Conservation (phyloP, 2,329 filamentous ascomycete genomes). For the Penicillium palitans region DNA sequence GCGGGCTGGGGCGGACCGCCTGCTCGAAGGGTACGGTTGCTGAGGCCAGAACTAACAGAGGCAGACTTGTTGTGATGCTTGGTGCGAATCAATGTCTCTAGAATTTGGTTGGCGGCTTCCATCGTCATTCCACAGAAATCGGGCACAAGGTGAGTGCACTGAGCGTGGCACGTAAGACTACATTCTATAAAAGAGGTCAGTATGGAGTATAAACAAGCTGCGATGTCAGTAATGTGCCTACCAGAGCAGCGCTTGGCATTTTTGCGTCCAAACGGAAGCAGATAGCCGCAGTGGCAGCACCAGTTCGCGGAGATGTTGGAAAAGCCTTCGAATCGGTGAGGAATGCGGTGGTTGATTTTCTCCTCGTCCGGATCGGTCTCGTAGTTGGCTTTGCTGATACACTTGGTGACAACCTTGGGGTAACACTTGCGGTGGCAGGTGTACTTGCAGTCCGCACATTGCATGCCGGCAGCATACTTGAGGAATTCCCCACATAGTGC, state of each 20-base stretch:
- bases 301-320: constrained; percentile 98
- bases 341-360: constrained; percentile 99
- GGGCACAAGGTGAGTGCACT: constrained; percentile 91
- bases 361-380: constrained; percentile 98
- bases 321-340: constrained; percentile 94
- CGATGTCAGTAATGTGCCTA: constrained; percentile 41
- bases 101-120: constrained; percentile 91
- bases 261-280: constrained; percentile 91
- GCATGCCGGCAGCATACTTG: constrained; percentile 98
- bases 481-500: constrained; percentile 96
- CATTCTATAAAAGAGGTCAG: constrained; percentile 65
- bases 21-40: constrained; percentile 66
- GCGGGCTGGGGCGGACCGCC: constrained; percentile 46
- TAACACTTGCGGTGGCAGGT: constrained; percentile 99
- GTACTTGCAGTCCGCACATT: constrained; percentile 99
- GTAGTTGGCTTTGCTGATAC: constrained; percentile 98
- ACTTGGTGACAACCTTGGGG: constrained; percentile 94
- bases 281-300: constrained; percentile 98
- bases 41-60: constrained; percentile 56
- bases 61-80: constrained; percentile 67
- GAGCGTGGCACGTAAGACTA: constrained; percentile 82
- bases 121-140: constrained; percentile 99
- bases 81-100: constrained; percentile 78
- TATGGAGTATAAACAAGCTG: constrained; percentile 1
- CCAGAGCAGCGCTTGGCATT: constrained; percentile 89